Evolutionary conservation across 495 filamentous ascomycete genomes (phyloP), one percentile per base, ranked within the genome.

Genomic region (Antarctomyces pellizariae): DNA sequence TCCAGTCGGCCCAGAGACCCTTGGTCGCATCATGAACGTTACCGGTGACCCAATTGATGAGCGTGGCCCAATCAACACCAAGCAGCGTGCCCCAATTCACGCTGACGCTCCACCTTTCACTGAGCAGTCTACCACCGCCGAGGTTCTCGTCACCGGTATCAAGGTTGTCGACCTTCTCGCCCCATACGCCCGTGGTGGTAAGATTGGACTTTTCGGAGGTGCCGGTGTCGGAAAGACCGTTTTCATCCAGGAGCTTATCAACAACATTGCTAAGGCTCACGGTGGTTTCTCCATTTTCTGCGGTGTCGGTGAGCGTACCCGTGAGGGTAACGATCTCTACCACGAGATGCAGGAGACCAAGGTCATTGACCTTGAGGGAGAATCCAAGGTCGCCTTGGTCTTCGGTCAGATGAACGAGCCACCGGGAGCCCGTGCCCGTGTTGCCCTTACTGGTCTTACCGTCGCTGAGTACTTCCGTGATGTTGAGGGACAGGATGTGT

Each of bases 331-430:
- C 71, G 86, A 97, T 73, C 61, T 97, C 68, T 97, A 97, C 75
- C 89, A 97, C 65, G 86, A 97, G 75, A 97, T 97, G 86, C 86
- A 97, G 67, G 83, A 97, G 65, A 97, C 86, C 48, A 71, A 72
- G 61, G 86, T 97, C 69, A 97, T 97, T 60, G 64, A 97, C 56
- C 78, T 97, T 36, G 86, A 97, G 37, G 86, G 86, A 59, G 82
- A 91, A 45, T 97, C 86, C 54, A 97, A 97, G 75, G 86, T 95
- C 61, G 78, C 86, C 36, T 68, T 97, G 39, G 86, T 95, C 39
- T 97, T 97, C 66, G 86, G 86, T 67, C 86, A 97, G 65, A 97
- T 97, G 86, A 95, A 97, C 71, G 86, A 97, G 62, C 86, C 86
- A 52, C 86, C 86, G 34, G 86, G 86, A 65, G 86, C 86, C 53